Conservation (phyloP, 768 basidiomycete genomes). For the Artomyces pyxidatus region DNA sequence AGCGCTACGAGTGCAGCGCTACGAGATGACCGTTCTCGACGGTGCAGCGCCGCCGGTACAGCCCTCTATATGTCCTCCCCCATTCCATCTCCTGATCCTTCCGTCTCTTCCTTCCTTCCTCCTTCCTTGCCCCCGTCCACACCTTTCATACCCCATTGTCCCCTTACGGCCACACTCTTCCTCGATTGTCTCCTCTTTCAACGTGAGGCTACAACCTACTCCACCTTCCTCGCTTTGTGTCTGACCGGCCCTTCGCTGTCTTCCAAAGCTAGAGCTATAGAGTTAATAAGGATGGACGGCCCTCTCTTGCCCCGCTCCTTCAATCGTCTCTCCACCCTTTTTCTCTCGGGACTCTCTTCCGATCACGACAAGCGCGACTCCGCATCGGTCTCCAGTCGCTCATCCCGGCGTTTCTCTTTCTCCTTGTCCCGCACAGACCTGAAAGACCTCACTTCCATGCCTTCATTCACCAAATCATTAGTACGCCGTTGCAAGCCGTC, state of each 20-base stretch:
- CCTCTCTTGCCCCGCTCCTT: neutral
- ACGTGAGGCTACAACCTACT: neutral
- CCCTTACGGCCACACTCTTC: neutral
- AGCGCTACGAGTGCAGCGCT: no score
- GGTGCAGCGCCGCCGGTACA: no score
- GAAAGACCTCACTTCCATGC: neutral
- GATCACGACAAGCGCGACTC: neutral
- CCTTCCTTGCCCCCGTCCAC: no score
- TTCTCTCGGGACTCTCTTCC: neutral
- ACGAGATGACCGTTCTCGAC: no score
- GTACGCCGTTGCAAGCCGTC: neutral
- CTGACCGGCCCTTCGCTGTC: no score
- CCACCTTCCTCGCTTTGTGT: neutral
- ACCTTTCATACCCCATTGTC: no score
- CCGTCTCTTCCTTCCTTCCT: no score
- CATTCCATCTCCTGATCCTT: no score
- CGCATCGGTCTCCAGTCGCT: neutral
- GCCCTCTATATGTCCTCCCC: no score
- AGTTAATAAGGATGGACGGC: neutral
- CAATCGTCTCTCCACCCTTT: neutral
- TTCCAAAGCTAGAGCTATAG: neutral
- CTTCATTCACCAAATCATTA: neutral
- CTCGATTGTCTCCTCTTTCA: neutral
- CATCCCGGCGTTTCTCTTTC: neutral
- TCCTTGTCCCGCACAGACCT: neutral